Percentiles rank a stretch among this genome's conserved stretches.
These are phyloP conservation scores for Rhinocladiella mackenziei DNA, from an alignment of 2,329 filamentous ascomycete genomes.

Conservation along the genomic window DNA sequence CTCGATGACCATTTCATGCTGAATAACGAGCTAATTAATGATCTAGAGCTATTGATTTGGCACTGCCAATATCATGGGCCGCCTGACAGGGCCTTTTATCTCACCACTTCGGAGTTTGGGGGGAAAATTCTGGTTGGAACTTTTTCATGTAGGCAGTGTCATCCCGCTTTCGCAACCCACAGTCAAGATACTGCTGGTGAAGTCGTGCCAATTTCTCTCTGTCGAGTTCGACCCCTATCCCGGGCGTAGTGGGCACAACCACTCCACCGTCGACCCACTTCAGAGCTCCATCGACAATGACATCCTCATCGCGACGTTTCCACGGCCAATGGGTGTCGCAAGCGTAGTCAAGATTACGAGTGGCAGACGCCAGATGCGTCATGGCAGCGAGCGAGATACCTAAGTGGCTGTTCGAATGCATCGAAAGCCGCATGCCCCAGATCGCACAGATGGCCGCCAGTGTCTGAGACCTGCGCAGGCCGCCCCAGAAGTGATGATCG, in stretches of 20 bases:
- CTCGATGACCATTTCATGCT: too few species aligned
- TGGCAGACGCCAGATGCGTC: constrained; percentile 43
- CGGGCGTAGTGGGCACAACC: constrained; percentile 36
- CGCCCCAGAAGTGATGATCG: constrained; percentile 46
- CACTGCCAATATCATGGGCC: background rate
- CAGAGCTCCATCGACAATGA: constrained; percentile 38
- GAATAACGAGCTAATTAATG: too few species aligned
- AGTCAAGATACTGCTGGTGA: constrained; percentile 40
- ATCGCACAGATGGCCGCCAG: constrained; percentile 36
- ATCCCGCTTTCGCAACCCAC: constrained; percentile 28
- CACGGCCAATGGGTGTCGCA: constrained; percentile 47
- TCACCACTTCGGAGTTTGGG: constrained; percentile 14
- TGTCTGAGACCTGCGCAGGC: constrained; percentile 41
- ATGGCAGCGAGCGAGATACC: constrained; percentile 44
- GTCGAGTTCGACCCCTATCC: constrained; percentile 41
- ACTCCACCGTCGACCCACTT: constrained; percentile 39
- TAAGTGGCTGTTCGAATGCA: constrained; percentile 46
- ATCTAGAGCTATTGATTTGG: too few species aligned
- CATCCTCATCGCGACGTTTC: constrained; percentile 44
- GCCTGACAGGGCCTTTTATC: background rate
- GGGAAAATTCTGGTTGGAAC: constrained; percentile 16
- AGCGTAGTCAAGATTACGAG: constrained; percentile 42
- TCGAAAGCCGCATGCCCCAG: constrained; percentile 42
- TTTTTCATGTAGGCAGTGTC: constrained; percentile 15
- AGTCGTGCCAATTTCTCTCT: constrained; percentile 35